Conservation (phyloP, 2,329 filamentous ascomycete genomes). For the Aspergillus fructus region DNA sequence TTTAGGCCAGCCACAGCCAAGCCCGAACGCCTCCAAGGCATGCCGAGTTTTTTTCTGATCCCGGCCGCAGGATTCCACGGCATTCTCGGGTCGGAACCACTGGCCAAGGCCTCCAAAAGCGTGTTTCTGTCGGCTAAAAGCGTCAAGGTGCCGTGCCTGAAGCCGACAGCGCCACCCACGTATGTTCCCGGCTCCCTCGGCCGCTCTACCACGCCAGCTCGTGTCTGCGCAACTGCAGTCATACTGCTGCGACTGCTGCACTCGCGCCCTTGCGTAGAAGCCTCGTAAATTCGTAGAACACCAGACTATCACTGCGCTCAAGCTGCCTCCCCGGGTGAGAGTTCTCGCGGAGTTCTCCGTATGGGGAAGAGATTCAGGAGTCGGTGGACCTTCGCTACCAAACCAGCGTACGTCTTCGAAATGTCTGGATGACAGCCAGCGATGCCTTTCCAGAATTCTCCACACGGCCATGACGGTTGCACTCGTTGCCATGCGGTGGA, state of each 20-base stretch:
- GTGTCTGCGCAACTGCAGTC: no score
- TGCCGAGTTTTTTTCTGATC: constrained; percentile 1
- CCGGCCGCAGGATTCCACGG: constrained; percentile 6
- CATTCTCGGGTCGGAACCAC: constrained; percentile 3
- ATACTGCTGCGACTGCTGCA: no score
- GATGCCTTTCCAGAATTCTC: constrained; percentile 8
- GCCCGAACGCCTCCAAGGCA: constrained; percentile 3
- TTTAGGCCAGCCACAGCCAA: constrained; percentile 5
- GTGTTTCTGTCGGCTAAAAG: background rate
- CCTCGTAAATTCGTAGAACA: no score
- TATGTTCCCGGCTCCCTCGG: background rate
- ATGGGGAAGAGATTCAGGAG: background rate
- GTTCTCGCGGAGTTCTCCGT: constrained; percentile 2
- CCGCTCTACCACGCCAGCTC: no score
- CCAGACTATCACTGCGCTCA: no score
- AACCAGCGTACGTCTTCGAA: background rate
- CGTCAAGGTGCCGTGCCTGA: background rate
- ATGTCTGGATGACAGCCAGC: constrained; percentile 6
- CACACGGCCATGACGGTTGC: background rate
- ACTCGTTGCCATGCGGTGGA: background rate
- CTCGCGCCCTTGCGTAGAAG: no score
- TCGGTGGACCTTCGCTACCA: constrained; percentile 9
- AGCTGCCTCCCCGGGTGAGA: background rate
- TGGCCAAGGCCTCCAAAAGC: background rate
- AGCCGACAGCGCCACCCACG: constrained; percentile 4